Base-by-base conservation (phyloP, 2,329 filamentous ascomycete species). In the Sclerotiophoma versabilis region DNA sequence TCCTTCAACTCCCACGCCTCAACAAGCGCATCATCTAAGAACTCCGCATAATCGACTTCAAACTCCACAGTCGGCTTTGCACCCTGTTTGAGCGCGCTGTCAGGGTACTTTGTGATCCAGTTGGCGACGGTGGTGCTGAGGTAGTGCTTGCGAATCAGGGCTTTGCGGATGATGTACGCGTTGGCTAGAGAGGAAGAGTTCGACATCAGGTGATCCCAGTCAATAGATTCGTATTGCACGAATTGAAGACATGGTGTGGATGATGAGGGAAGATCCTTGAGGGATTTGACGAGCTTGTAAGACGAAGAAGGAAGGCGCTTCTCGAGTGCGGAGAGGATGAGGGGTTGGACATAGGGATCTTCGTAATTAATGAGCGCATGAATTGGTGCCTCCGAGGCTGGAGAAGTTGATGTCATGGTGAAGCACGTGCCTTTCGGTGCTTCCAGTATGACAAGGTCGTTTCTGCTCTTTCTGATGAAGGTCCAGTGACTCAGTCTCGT, bases 31-130 rank as follows among this genome's bases (percentile, higher is more conserved):
- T 99, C 95, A 60, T 98, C 95, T 12, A 99, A 79, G 69, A 98
- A 99, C 77, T 99, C 95, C 1, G 93, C 92, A 71, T 95, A 99
- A 75, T 99, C 95, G 7, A 99, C 83, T 76, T 99, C 95, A 64
- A 99, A 96, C 34, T 91, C 86, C 59, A 96, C 91, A 36, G 87
- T 87, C 2, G 88, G 84, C 72, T 91, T 90, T 49, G 96, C 85
- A 68, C 95, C 89, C 1, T 79, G 77, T 53, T 79, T 82, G 11
- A 99, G 80, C 5, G 87, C 75, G 9, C 87, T 91, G 0, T 81
- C 75, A 0, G 93, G 92, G 65, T 95, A 83, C 75, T 99, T 99
- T 32, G 88, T 86, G 5, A 90, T 80, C 92, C 93, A 98, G 70
- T 90, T 88, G 39, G 90, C 84, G 19, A 96, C 85, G 0, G 93